A percentile compares a stretch with the other conserved stretches of the same genome.
Evolutionary conservation across 257 asterid species (phyloP).

Genomic region (Solanum verrucosum): DNA sequence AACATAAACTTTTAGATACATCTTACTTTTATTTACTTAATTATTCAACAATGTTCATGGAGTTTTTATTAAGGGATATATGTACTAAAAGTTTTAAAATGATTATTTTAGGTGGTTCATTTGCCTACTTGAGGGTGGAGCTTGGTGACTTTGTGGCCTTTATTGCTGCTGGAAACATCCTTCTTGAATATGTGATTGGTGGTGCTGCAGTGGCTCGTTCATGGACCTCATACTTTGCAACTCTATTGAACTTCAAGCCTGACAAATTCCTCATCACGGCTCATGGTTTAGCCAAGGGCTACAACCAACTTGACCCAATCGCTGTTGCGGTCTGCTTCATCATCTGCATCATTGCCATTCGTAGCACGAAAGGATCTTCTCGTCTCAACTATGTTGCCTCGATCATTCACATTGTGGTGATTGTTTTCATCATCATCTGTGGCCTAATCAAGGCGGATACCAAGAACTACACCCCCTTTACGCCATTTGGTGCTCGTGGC

Average conservation of each 20-base stretch:
- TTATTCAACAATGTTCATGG: background rate
- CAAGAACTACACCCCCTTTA: slow-evolving; percentile 33
- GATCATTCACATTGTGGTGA: slow-evolving; percentile 37
- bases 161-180: slow-evolving; percentile 76
- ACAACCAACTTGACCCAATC: slow-evolving; percentile 69
- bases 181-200: slow-evolving; percentile 61
- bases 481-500: slow-evolving; percentile 48
- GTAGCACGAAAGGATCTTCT: slow-evolving; percentile 58
- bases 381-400: slow-evolving; percentile 54
- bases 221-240: slow-evolving; percentile 88
- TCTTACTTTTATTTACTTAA: background rate
- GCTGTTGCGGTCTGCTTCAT: slow-evolving; percentile 38
- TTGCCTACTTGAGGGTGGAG: slow-evolving; percentile 80
- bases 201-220: slow-evolving; percentile 89
- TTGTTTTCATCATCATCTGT: slow-evolving; percentile 37
- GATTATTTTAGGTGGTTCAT: slow-evolving; percentile 50
- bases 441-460: slow-evolving; percentile 43
- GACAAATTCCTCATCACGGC: slow-evolving; percentile 37
- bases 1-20: background rate
- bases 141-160: slow-evolving; percentile 86
- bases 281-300: slow-evolving; percentile 23
- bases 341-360: slow-evolving; percentile 30
- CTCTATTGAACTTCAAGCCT: slow-evolving; percentile 38
- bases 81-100: background rate
- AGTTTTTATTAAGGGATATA: background rate